A percentile compares a stretch with the other conserved stretches of the same genome.
Conservation (phyloP, 306 rosid genomes). For the Lagenaria siceraria region DNA sequence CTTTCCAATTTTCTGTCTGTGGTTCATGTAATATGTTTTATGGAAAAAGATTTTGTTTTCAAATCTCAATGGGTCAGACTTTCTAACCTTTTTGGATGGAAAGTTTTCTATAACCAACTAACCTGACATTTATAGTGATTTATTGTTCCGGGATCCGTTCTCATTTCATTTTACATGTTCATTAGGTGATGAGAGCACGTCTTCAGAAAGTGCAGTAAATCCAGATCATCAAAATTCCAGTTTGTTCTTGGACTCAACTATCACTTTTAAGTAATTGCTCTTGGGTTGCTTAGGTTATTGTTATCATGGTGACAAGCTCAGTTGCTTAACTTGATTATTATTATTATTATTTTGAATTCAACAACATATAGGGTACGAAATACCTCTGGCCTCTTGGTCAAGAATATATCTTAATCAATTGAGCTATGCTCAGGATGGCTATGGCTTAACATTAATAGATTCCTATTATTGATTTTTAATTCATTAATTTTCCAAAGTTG, state of each 20-base stretch:
- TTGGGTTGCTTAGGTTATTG: not conserved
- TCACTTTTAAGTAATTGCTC: not conserved
- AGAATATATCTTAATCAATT: too few relatives aligned
- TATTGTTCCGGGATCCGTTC: not conserved
- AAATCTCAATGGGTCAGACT: not conserved
- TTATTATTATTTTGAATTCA: too few relatives aligned
- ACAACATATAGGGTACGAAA: too few relatives aligned
- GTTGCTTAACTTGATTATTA: not conserved
- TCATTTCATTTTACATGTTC: not conserved
- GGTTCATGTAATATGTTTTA: not conserved
- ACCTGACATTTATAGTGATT: not conserved
- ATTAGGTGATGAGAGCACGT: constrained; percentile 52
- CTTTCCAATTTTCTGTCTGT: not conserved
- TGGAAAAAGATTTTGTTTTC: not conserved
- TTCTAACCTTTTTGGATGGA: not conserved
- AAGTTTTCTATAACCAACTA: not conserved
- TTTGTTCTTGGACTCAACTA: constrained; percentile 23
- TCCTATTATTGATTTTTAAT: not conserved
- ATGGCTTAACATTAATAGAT: not conserved
- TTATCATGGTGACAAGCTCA: not conserved
- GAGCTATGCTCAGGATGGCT: too few relatives aligned
- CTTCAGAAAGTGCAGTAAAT: constrained; percentile 36
- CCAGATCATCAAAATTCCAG: constrained; percentile 33
- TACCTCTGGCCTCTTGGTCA: too few relatives aligned
- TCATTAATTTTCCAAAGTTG: not conserved